Percentiles rank a stretch among this genome's conserved stretches.
These are phyloP conservation scores for Cyclotella baltica DNA, from an alignment of 108 stramenopile genomes.

Conservation along the genomic window DNA sequence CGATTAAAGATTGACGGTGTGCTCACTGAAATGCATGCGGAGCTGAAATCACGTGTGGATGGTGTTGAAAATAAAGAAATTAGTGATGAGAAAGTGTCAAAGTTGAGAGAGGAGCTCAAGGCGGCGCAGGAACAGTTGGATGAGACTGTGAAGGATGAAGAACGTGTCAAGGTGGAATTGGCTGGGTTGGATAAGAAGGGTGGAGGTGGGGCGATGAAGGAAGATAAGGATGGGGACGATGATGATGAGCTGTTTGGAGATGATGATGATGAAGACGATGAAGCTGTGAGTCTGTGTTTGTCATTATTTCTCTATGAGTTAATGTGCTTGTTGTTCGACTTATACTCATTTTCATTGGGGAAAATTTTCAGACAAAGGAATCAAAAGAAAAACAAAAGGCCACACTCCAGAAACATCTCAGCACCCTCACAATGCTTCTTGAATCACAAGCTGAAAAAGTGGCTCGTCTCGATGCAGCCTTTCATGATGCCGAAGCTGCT, in stretches of 20 bases:
- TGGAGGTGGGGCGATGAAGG: constrained; percentile 1
- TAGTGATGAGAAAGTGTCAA: constrained; percentile 40
- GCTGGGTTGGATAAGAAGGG: constrained; percentile 61
- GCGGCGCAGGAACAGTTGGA: constrained; percentile 65
- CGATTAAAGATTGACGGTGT: constrained; percentile 72
- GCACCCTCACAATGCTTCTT: constrained; percentile 64
- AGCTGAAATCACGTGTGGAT: constrained; percentile 49
- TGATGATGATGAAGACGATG: constrained; percentile 72
- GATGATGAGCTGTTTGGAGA: constrained; percentile 74
- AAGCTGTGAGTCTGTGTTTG: constrained; percentile 54
- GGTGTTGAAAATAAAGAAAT: constrained; percentile 5
- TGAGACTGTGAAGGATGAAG: constrained; percentile 65
- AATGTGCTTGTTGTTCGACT: not conserved
- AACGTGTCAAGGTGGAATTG: constrained; percentile 63
- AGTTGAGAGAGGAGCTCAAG: constrained; percentile 61
- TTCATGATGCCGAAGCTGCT: constrained; percentile 45
- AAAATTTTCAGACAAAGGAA: constrained; percentile 47
- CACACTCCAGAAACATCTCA: constrained; percentile 61
- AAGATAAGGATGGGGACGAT: constrained; percentile 64
- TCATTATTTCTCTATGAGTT: not conserved
- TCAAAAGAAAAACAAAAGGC: constrained; percentile 59
- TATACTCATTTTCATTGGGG: not conserved
- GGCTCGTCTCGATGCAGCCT: constrained; percentile 57
- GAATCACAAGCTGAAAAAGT: constrained; percentile 73
- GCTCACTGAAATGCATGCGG: constrained; percentile 45